Evolutionary conservation across 2,329 filamentous ascomycete species (phyloP).

Genomic region (Graphium sp.): DNA sequence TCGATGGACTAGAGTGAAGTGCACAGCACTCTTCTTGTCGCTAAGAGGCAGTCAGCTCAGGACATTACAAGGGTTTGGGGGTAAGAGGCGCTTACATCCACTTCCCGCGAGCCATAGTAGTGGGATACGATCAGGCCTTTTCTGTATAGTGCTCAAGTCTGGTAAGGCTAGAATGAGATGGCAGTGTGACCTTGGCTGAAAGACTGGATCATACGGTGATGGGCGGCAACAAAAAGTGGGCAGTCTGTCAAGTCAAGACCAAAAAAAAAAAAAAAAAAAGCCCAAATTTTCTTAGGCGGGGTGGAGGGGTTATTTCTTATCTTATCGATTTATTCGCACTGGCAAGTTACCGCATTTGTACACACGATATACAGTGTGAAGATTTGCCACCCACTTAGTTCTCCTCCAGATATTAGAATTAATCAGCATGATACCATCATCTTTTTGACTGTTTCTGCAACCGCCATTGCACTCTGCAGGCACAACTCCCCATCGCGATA

Average conservation of each 20-base stretch:
- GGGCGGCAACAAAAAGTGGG: conserved; percentile 1
- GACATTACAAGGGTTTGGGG: neutral
- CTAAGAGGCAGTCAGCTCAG: conserved; percentile 14
- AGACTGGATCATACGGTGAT: neutral
- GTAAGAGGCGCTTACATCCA: conserved; percentile 34
- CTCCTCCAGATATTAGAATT: neutral
- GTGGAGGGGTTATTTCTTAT: conserved; percentile 6
- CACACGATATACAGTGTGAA: too few species aligned
- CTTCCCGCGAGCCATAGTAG: conserved; percentile 64
- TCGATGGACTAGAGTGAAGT: conserved; percentile 87
- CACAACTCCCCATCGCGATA: conserved; percentile 6
- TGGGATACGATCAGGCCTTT: neutral
- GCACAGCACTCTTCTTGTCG: conserved; percentile 82
- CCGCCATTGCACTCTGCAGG: too few species aligned
- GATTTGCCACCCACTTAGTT: neutral
- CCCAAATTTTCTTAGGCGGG: too few species aligned
- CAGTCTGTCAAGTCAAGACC: neutral
- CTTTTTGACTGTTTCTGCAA: neutral
- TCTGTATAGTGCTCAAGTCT: neutral
- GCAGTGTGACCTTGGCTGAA: neutral
- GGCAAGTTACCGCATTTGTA: neutral
- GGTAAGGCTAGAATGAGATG: neutral
- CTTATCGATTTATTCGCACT: conserved; percentile 6
- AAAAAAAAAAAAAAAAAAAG: conserved; percentile 6
- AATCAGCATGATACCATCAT: too few species aligned